Evolutionary conservation across 805 yeast genomes (phyloP), one percentile per base, ranked within the genome.

Genomic region (Lipomyces japonicus): DNA sequence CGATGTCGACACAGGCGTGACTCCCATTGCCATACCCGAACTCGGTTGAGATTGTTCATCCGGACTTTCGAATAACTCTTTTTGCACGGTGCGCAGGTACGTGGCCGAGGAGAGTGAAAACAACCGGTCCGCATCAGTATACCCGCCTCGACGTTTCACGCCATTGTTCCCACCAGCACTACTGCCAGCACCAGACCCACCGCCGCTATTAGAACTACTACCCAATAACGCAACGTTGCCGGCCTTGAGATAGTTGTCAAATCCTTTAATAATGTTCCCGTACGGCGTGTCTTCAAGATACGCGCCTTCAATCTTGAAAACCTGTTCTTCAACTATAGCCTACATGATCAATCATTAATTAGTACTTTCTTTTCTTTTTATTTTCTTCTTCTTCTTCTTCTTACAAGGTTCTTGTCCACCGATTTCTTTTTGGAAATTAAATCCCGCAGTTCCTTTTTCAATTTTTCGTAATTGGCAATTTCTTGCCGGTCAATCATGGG

Each of bases 231-330:
- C n/a, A n/a, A n/a, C n/a, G 19, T 6, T 24, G 16, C 19, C 14
- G 19, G 43, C 43, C 46, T 84, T 85, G 42, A 82, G 74, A 62
- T 86, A 84, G 60, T 80, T 84, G 42, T 90, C 96, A 61, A 89
- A 90, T 1, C 97, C 97, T 56, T 84, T 84, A n/a, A 88, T 84
- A 24, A 91, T 83, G 65, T 87, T 90, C 0, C 96, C 90, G 48
- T 74, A 67, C 25, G 71, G 67, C 50, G 87, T 79, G 45, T 84
- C 89, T 25, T 83, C 78, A 41, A 90, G 77, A 64, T 90, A 90
- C 12, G 79, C 77, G 7, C 84, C 80, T 63, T 90, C 97, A 57
- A 80, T 79, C 42, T 80, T 83, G 68, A 80, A 89, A 4, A 90
- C 82, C 45, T 79, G 78, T 55, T 88, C 96, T 62, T 90, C 96